Base-by-base conservation (phyloP, 2,329 filamentous ascomycete species). In the Purpureocillium lavendulum region DNA sequence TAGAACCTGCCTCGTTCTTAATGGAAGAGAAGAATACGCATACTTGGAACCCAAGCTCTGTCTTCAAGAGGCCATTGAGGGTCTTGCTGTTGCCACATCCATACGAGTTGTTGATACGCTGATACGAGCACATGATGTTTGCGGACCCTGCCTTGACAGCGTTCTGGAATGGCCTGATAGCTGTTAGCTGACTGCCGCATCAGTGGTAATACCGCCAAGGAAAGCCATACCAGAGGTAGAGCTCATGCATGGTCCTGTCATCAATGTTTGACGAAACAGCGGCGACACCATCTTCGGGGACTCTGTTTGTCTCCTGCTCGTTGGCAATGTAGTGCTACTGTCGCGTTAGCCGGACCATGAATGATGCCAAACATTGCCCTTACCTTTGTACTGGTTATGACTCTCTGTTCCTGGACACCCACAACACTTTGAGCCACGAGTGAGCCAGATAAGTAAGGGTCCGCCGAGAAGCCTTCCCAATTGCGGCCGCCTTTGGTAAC, bases 231-330 rank as follows among this genome's bases (percentile, higher is more conserved):
- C 21, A 26, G 21, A 26, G 21, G 10, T 26, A 26, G 5, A 26
- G 10, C 10, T 26, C 21, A 10, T 26, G 21, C 21, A 26, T 26
- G 21, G 21, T 26, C 10, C 21, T 26, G 10, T 26, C 21, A 26
- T 26, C 75, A 16, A 81, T 69, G 38, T 81, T 81, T 6, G 70
- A 64, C 8, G 68, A 73, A 12, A 73, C 52, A 1, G 69, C 48
- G 45, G 80, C 73, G 4, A 73, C 68, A 33, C 80, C 70, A 10
- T 51, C 54, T 36, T 70, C 73, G 62, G 77, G 84, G 73, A 62
- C 82, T 64, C 71, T 85, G 71, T 70, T 64, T 5, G 65, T 80
- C 57, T 94, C 87, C 56, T 94, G 87, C 59, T 94, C 87, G 46
- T 69, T 88, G 37, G 66, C 73, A 13, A 89, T 67, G 35, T 71